A percentile compares a stretch with the other conserved stretches of the same genome.
Conservation (phyloP, 2,329 filamentous ascomycete species). For the Dactylellina sp. region DNA sequence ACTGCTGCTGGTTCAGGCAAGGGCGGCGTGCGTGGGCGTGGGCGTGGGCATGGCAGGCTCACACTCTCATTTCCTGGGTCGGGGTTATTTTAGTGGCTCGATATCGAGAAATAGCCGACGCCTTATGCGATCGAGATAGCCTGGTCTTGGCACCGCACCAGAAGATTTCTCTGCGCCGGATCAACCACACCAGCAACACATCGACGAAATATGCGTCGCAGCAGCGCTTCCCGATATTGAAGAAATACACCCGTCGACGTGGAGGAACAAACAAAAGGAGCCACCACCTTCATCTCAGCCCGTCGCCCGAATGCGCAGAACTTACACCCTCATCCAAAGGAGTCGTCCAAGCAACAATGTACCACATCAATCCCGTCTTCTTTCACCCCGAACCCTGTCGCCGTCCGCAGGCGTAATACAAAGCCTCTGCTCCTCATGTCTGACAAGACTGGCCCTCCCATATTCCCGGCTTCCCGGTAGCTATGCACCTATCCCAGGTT, state of each 20-base stretch:
- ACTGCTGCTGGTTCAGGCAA: not conserved
- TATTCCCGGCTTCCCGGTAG: conserved; percentile 24
- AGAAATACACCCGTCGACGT: too few relatives aligned
- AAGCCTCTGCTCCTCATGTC: conserved; percentile 45
- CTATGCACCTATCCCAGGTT: conserved; percentile 14
- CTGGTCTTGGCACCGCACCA: not conserved
- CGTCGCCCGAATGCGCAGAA: conserved; percentile 20
- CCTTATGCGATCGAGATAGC: conserved; percentile 15
- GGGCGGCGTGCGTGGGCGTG: too few relatives aligned
- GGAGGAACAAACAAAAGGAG: too few relatives aligned
- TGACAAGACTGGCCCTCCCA: conserved; percentile 30
- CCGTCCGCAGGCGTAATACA: conserved; percentile 25
- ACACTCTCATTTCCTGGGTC: too few relatives aligned
- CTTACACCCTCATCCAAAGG: conserved; percentile 28
- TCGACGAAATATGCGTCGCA: not conserved
- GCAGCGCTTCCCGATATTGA: not conserved
- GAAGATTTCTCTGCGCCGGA: not conserved
- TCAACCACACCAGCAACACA: conserved; percentile 53
- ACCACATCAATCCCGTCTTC: conserved; percentile 11
- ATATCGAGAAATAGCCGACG: conserved; percentile 47
- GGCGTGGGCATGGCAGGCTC: too few relatives aligned
- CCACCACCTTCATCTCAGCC: not conserved
- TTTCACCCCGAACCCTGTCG: conserved; percentile 16
- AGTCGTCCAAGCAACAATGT: conserved; percentile 47
- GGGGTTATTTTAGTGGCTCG: not conserved